These are phyloP conservation scores for Sordariomycetes sp. DNA, from an alignment of 2,329 filamentous ascomycete species.

Conservation along the genomic window DNA sequence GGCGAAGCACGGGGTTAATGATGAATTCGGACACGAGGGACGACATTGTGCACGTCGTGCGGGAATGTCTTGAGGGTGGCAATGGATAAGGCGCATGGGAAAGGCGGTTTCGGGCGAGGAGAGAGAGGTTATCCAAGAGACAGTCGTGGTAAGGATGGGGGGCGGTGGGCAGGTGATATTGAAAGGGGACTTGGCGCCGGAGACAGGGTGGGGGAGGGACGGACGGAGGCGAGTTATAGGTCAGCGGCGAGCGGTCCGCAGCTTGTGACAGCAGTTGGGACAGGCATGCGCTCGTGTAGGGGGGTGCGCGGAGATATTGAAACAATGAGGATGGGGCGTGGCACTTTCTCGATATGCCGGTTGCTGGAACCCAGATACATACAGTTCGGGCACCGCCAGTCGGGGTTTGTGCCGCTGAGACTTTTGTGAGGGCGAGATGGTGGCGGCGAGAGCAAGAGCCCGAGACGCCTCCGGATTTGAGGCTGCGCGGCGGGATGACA, in stretches of 20 bases:
- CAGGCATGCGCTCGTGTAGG: not conserved
- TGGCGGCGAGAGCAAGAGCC: not conserved
- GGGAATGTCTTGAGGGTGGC: not conserved
- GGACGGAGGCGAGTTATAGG: not conserved
- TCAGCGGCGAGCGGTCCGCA: not conserved
- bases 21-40: conserved; percentile 54
- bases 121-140: not conserved
- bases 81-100: not conserved
- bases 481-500: not conserved
- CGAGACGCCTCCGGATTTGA: not conserved
- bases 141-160: not conserved
- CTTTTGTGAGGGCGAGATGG: not conserved
- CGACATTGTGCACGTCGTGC: conserved; percentile 33
- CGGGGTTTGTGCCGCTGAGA: not conserved
- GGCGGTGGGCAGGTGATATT: not conserved
- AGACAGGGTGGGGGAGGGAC: not conserved
- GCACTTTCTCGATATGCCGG: not conserved
- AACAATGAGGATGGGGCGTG: not conserved
- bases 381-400: not conserved
- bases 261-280: not conserved
- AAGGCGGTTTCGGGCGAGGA: not conserved
- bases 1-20: conserved; percentile 55
- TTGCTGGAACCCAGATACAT: not conserved
- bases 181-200: not conserved
- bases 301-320: not conserved